phyloP scores from a whole-genome alignment of 2,329 filamentous ascomycete genomes.

The Bipolaris gigantea region DNA sequence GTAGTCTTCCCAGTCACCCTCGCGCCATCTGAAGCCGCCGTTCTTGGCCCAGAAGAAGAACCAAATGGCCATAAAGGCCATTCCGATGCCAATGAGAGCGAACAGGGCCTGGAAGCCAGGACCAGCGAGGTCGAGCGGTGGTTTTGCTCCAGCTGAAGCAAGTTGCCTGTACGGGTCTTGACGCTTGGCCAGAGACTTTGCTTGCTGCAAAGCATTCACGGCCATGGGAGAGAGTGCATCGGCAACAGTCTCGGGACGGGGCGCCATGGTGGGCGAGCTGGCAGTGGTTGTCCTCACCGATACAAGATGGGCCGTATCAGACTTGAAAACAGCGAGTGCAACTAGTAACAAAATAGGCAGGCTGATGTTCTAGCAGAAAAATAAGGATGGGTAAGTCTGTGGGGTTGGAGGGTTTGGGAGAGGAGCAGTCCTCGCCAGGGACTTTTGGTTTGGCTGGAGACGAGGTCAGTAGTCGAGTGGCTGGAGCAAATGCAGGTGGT shows the following conservation, averaged over 20 bases:
- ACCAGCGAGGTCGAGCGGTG: conserved; percentile 50
- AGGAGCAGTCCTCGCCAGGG: conserved; percentile 6
- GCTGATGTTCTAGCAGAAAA: conserved; percentile 7
- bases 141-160: conserved; percentile 40
- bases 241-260: conserved; percentile 32
- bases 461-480: conserved; percentile 6
- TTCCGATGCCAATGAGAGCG: conserved; percentile 74
- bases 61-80: conserved; percentile 81
- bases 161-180: conserved; percentile 22
- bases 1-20: conserved; percentile 97
- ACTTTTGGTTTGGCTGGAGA: conserved; percentile 18
- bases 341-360: conserved; percentile 23
- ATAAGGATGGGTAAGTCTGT: conserved; percentile 11
- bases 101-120: conserved; percentile 80
- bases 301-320: not conserved
- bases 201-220: conserved; percentile 31
- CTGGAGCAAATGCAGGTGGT: conserved; percentile 17
- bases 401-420: conserved; percentile 13
- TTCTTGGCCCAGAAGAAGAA: conserved; percentile 98
- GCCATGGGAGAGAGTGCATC: conserved; percentile 36
- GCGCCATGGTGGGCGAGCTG: conserved; percentile 33
- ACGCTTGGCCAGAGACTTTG: conserved; percentile 37
- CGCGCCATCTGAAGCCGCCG: conserved; percentile 83
- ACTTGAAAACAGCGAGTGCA: conserved; percentile 14
- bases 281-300: conserved; percentile 13